Base-by-base conservation (phyloP, 2,329 filamentous ascomycete genomes). In the Cladosporium cucumerinum region DNA sequence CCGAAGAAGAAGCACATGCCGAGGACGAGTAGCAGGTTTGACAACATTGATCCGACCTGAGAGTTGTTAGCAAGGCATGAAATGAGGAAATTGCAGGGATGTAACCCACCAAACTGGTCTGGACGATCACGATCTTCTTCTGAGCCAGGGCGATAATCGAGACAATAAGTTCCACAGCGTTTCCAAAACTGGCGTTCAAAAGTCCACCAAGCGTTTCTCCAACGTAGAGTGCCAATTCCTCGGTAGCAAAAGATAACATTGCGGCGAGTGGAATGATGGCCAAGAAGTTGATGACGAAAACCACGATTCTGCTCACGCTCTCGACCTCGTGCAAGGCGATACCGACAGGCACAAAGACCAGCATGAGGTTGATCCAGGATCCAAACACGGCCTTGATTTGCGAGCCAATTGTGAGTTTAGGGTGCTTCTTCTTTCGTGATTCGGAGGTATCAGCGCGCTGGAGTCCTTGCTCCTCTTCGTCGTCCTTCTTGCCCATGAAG, bases 1-100 rank as follows among this genome's bases (percentile, higher is more conserved):
- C 92, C 93, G 66, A 91, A 89, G 81, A 96, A 95, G 82, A 96
- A 97, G 75, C 89, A 95, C 87, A 93, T 96, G 64, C 92, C 93
- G 82, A 97, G 82, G 60, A 97, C 92, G 16, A 97, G 85, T 3
- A 97, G 85, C 65, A 98, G 78, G 75, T 97, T 97, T 49, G 93
- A 97, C 25, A 97, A 82, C 76, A 97, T 96, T 77, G 89, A 93
- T 64, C 93, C 93, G 67, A 97, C 91, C 54, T 57, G 54, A 10
- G 2, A 36, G 21, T 16, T 23, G 12, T 57, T 18, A 57, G 54
- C 16, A 32, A n/a, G 11, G 26, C 12, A 5, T 32, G 28, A n/a
- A n/a, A 30, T 2, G 10, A 5, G 6, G 32, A 18, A 1, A 21
- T 14, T 39, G 11, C 5, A 36, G 16, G 7, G 5, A 57, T 8